These are phyloP conservation scores for Magnolia officinalis DNA, from an alignment of 164 flowering plant species.

Conservation along the genomic window DNA sequence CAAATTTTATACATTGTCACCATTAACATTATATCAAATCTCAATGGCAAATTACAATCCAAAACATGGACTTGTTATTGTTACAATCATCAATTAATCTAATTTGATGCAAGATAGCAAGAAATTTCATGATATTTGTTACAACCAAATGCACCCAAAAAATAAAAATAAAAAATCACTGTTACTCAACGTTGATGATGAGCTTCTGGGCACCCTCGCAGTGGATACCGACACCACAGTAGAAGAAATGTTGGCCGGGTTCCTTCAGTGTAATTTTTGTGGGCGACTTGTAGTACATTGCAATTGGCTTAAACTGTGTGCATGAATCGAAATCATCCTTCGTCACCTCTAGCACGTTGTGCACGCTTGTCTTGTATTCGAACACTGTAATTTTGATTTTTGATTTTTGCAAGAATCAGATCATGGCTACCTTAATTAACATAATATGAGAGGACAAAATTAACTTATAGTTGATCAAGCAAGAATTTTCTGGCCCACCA, in stretches of 20 bases:
- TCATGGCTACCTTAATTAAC: background rate
- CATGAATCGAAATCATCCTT: conserved; percentile 33
- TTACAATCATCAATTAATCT: too few relatives aligned
- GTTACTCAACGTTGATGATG: conserved; percentile 15
- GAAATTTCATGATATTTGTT: too few relatives aligned
- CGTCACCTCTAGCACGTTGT: conserved; percentile 33
- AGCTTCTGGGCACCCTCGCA: conserved; percentile 51
- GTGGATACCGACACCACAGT: conserved; percentile 40
- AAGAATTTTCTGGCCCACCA: too few relatives aligned
- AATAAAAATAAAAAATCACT: too few relatives aligned
- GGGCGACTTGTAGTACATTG: conserved; percentile 25
- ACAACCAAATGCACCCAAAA: background rate
- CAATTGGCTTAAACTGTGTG: conserved; percentile 13
- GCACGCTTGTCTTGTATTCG: conserved; percentile 26
- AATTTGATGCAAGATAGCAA: too few relatives aligned
- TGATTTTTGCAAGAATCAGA: background rate
- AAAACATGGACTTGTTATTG: too few relatives aligned
- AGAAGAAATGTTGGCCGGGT: conserved; percentile 37
- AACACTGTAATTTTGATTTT: conserved; percentile 11
- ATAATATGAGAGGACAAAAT: background rate
- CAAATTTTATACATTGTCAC: too few relatives aligned
- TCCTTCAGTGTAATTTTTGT: conserved; percentile 16
- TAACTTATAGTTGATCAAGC: background rate
- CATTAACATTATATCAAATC: too few relatives aligned
- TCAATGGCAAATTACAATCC: too few relatives aligned